Percentiles rank a stretch among this genome's conserved stretches.
These are phyloP conservation scores for Halophytophthora batemanensis DNA, from an alignment of 352 stramenopile genomes.

Conservation along the genomic window DNA sequence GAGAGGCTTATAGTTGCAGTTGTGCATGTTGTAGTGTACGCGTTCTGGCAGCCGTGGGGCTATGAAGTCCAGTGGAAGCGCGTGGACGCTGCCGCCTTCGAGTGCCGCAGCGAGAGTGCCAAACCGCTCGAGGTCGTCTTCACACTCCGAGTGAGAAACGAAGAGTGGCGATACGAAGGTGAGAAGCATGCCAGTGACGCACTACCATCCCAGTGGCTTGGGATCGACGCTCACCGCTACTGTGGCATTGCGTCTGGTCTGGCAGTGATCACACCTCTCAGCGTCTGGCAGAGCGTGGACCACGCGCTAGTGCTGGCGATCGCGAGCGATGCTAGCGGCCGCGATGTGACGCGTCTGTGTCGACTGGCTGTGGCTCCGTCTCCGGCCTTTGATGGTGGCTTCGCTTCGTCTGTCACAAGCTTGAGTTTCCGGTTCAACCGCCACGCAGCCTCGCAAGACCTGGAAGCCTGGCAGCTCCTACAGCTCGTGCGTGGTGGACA, in stretches of 20 bases:
- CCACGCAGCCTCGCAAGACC: slow-evolving; percentile 20
- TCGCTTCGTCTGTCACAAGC: slow-evolving; percentile 14
- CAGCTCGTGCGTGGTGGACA: slow-evolving; percentile 10
- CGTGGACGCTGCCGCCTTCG: slow-evolving; percentile 17
- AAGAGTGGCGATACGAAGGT: slow-evolving; percentile 7
- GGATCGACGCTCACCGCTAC: neutral
- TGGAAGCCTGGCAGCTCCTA: slow-evolving; percentile 55
- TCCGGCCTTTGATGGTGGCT: slow-evolving; percentile 12
- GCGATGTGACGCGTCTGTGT: slow-evolving; percentile 25
- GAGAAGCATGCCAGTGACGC: neutral
- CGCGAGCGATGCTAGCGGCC: slow-evolving; percentile 23
- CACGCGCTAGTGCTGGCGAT: slow-evolving; percentile 44
- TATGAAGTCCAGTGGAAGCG: slow-evolving; percentile 55
- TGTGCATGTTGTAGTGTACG: slow-evolving; percentile 40
- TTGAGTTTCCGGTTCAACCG: slow-evolving; percentile 39
- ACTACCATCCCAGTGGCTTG: too few relatives aligned
- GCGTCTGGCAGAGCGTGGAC: slow-evolving; percentile 62
- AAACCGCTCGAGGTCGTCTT: slow-evolving; percentile 8
- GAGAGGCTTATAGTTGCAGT: neutral
- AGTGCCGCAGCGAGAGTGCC: slow-evolving; percentile 8
- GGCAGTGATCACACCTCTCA: slow-evolving; percentile 25
- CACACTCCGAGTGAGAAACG: slow-evolving; percentile 21
- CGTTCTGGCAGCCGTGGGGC: slow-evolving; percentile 25
- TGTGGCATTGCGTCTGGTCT: neutral
- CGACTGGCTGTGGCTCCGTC: slow-evolving; percentile 47